Percentiles rank a stretch among this genome's conserved stretches.
Evolutionary conservation across 176 grass and related monocot species (phyloP).

Genomic region (Zizania latifolia): DNA sequence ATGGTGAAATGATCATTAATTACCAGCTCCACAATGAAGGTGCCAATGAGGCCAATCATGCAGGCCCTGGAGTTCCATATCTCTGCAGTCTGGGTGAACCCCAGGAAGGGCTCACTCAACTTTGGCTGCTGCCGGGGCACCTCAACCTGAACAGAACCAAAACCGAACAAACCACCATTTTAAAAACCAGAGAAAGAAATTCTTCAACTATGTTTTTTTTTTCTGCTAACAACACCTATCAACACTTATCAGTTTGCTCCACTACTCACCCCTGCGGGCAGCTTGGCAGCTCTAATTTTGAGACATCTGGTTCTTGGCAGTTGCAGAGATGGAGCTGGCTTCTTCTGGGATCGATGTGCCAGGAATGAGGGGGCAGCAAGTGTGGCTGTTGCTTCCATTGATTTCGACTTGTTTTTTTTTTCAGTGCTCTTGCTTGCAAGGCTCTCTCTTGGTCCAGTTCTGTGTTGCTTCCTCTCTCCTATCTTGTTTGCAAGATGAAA

Average conservation of each 20-base stretch:
- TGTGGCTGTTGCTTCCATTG: neutral
- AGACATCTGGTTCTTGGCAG: constrained; percentile 4
- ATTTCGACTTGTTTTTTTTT: neutral
- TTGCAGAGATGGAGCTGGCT: neutral
- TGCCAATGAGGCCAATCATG: constrained; percentile 72
- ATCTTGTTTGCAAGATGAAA: neutral
- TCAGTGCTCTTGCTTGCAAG: no score
- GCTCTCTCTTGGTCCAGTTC: neutral
- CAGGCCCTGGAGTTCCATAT: constrained; percentile 67
- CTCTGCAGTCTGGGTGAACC: constrained; percentile 69
- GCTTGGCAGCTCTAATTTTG: constrained; percentile 47
- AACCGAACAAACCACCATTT: neutral
- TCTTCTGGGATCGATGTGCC: constrained; percentile 9
- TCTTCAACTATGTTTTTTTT: no score
- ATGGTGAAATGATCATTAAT: neutral
- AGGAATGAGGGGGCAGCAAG: neutral
- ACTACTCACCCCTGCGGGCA: constrained; percentile 50
- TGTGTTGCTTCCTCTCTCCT: neutral
- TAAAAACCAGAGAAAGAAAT: neutral
- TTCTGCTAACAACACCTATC: no score
- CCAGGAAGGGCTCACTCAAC: constrained; percentile 54
- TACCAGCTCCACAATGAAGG: constrained; percentile 64
- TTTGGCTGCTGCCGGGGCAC: constrained; percentile 57
- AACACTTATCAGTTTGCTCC: neutral
- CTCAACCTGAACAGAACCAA: constrained; percentile 25